Evolutionary conservation across 768 basidiomycete genomes (phyloP).

Genomic region (Phanerochaete carnosa): DNA sequence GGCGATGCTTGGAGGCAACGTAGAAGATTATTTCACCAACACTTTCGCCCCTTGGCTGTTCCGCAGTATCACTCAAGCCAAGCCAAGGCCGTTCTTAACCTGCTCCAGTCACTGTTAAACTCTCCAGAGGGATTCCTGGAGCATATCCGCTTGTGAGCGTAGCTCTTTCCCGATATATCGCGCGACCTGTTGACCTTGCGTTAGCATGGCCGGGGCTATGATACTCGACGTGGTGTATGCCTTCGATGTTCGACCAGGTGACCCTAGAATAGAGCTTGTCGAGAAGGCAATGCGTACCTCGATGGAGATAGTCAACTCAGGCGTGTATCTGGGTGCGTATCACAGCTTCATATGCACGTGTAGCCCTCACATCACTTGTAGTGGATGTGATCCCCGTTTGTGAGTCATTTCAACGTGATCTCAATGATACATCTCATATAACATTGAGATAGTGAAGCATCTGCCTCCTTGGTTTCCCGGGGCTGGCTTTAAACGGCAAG

Average conservation of each 20-base stretch:
- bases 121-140: neutral
- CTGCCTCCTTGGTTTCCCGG: slow-evolving; percentile 21
- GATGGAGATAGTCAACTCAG: slow-evolving; percentile 7
- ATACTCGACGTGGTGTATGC: slow-evolving; percentile 13
- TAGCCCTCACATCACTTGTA: neutral
- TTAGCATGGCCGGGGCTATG: neutral
- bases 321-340: slow-evolving; percentile 10
- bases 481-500: slow-evolving; percentile 14
- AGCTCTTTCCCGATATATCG: neutral
- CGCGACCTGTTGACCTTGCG: neutral
- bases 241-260: slow-evolving; percentile 1
- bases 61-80: neutral
- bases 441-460: slow-evolving; percentile 7
- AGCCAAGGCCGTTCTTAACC: neutral
- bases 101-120: neutral
- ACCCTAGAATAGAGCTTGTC: slow-evolving; percentile 10
- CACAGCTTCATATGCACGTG: neutral
- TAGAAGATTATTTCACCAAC: slow-evolving; percentile 8
- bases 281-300: slow-evolving; percentile 8
- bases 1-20: slow-evolving; percentile 2
- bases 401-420: neutral
- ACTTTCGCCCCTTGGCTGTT: slow-evolving; percentile 1
- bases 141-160: neutral
- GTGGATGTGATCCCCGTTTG: slow-evolving; percentile 9
- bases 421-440: neutral